Conservation (phyloP, 2,329 filamentous ascomycete species). For the Stenocarpella maydis region DNA sequence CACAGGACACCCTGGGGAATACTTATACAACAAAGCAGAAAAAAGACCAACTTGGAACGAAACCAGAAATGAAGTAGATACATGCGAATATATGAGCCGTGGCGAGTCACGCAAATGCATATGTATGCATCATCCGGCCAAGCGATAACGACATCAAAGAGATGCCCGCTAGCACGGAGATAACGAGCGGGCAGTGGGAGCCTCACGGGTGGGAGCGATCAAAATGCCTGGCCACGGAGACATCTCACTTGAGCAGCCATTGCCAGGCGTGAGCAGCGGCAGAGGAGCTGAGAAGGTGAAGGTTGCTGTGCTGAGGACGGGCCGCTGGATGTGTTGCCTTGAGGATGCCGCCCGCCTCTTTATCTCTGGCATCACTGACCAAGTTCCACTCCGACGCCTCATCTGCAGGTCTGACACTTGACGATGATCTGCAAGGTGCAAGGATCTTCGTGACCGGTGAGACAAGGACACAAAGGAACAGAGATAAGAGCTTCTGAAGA, state of each 20-base stretch:
- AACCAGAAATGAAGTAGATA: neutral
- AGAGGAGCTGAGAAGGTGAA: neutral
- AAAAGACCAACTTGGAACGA: neutral
- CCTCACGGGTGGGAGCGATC: neutral
- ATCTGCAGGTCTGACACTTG: constrained; percentile 18
- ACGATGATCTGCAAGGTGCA: constrained; percentile 2
- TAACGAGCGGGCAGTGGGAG: constrained; percentile 11
- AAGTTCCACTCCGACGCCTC: neutral
- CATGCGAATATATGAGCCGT: neutral
- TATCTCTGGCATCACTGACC: neutral
- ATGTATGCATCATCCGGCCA: constrained; percentile 28
- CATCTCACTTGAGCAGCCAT: neutral
- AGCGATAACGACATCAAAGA: constrained; percentile 34
- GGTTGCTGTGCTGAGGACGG: neutral
- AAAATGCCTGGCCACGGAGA: neutral
- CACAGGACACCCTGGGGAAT: neutral
- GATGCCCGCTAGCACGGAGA: constrained; percentile 16
- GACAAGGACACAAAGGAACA: neutral
- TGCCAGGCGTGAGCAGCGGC: neutral
- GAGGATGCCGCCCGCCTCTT: constrained; percentile 7
- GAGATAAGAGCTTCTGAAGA: constrained; percentile 3
- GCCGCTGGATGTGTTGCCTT: neutral
- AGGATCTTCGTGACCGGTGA: constrained; percentile 28
- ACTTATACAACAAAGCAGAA: neutral
- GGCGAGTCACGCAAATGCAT: constrained; percentile 11